Evolutionary conservation across 495 filamentous ascomycete genomes (phyloP), one percentile per base, ranked within the genome.

Genomic region (Podospora didyma): DNA sequence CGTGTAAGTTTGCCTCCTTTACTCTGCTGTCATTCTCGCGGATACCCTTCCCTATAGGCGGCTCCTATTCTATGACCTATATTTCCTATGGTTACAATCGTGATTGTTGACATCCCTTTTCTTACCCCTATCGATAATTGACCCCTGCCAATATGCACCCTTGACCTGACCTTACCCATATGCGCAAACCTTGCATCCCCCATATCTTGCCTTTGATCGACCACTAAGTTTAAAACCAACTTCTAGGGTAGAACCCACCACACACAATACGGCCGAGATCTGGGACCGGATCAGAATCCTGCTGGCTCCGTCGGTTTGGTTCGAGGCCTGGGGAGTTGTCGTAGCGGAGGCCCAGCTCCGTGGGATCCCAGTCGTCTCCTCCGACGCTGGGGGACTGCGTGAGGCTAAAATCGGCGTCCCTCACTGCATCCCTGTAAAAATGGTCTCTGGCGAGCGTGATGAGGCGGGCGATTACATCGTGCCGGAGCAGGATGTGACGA

Each of bases 281-380:
- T 70, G 67, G 67, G 65, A 68, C 23, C 49, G 61, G 26, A 68
- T 70, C 59, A 68, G 63, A 51, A 35, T 70, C 14, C 57, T 70
- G 11, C 51, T 70, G 7, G 66, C 58, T 5, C 67, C 67, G 0
- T 70, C 67, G 1, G 49, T 70, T 17, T 70, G 67, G 67, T 48
- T 57, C 10, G 67, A 70, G 44, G 67, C 67, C 0, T 70, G 67
- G 67, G 67, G 67, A 21, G 59, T 70, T 16, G 53, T 70, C 22
- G 65, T 70, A 7, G 68, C 65, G 10, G 67, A 70, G 42, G 65
- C 67, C 10, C 67, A 70, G 57, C 61, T 70, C 4, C 65, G 67
- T 6, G 67, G 67, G 16, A 70, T 70, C 21, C 67, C 67, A 16
- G 65, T 67, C 46, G 62, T 70, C 35, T 61, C 67, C 2, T 70